Conservation (phyloP, 78 protist species). For the Salpingoeca rosetta region DNA sequence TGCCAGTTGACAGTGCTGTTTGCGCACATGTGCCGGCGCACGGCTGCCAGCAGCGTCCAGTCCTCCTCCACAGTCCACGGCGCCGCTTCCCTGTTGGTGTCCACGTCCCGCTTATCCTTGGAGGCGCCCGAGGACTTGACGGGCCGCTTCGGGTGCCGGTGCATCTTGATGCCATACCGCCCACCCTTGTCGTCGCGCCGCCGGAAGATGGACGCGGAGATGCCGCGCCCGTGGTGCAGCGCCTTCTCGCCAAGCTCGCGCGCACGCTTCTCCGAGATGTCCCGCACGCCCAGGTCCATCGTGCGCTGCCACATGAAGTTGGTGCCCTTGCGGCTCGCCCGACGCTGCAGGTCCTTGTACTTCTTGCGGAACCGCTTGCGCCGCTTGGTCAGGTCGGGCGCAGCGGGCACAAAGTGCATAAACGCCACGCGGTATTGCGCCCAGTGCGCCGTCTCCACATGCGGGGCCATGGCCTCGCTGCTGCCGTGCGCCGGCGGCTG, state of each 20-base stretch:
- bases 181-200: neutral
- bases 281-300: neutral
- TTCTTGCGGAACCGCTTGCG: neutral
- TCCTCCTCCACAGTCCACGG: neutral
- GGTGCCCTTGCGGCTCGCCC: neutral
- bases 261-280: neutral
- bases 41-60: neutral
- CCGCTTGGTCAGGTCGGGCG: neutral
- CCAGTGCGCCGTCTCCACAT: neutral
- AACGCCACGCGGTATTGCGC: neutral
- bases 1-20: neutral
- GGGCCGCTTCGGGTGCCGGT: neutral
- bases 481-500: no score
- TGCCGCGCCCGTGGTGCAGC: neutral
- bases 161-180: neutral
- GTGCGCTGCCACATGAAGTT: neutral
- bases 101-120: neutral
- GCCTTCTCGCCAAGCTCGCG: neutral
- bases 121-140: neutral
- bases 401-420: neutral
- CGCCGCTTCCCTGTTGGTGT: neutral
- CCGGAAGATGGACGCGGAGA: neutral
- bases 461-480: neutral
- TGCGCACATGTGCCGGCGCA: neutral
- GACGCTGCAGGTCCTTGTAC: neutral